Percentiles rank a stretch among this genome's conserved stretches.
Evolutionary conservation across 106 monocot species (phyloP).

Genomic region (Dendrobium nobile): DNA sequence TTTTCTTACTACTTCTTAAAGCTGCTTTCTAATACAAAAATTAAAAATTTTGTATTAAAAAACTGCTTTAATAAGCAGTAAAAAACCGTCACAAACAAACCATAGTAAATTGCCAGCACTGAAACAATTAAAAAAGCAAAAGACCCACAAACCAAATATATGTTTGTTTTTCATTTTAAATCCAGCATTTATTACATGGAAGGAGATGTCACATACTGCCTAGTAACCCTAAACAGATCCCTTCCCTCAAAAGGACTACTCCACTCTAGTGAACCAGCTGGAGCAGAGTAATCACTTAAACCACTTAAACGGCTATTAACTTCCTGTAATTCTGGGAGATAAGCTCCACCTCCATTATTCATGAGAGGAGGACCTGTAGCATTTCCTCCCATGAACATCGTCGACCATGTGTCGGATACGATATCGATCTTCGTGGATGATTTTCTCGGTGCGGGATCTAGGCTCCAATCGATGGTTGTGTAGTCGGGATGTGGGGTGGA

Average conservation of each 20-base stretch:
- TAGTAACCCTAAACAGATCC: constrained; percentile 57
- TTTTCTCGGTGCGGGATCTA: constrained; percentile 27
- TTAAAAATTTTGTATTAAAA: too few species aligned
- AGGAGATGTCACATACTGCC: constrained; percentile 60
- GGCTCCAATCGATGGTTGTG: constrained; percentile 86
- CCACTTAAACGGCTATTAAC: not conserved
- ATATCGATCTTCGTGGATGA: not conserved
- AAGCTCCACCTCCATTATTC: constrained; percentile 3
- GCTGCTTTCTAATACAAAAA: too few species aligned
- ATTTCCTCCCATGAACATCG: constrained; percentile 4
- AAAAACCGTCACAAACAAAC: too few species aligned
- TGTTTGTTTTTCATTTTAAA: constrained; percentile 3
- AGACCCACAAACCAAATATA: constrained; percentile 2
- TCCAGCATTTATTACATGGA: constrained; percentile 9
- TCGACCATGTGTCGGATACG: constrained; percentile 24
- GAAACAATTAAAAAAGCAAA: not conserved
- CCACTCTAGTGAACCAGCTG: constrained; percentile 40
- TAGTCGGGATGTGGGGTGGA: constrained; percentile 42
- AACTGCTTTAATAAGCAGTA: too few species aligned
- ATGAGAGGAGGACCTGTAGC: constrained; percentile 2
- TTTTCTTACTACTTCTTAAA: too few species aligned
- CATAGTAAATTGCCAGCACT: too few species aligned
- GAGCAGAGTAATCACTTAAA: not conserved
- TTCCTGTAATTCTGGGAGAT: constrained; percentile 20
- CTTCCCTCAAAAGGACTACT: constrained; percentile 56